Conservation (phyloP, 2,329 filamentous ascomycete genomes). For the Neofusicoccum ribis region DNA sequence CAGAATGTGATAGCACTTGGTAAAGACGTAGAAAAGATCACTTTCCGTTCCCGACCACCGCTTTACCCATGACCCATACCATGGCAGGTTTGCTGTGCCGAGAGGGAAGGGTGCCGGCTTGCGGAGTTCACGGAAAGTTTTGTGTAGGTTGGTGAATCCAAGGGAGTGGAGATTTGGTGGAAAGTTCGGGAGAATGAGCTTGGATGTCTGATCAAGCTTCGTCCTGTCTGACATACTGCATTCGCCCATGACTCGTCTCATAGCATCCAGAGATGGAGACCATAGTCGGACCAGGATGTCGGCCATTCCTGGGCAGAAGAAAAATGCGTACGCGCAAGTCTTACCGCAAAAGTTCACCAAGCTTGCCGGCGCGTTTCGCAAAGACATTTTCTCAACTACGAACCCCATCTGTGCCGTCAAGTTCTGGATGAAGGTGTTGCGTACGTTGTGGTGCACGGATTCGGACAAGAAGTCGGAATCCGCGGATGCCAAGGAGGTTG, state of each 20-base stretch:
- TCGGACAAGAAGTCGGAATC: constrained; percentile 68
- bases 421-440: constrained; percentile 82
- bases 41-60: constrained; percentile 87
- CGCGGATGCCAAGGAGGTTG: constrained; percentile 61
- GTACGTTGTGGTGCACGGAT: constrained; percentile 84
- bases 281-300: constrained; percentile 82
- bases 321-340: constrained; percentile 88
- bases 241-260: constrained; percentile 71
- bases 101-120: constrained; percentile 68
- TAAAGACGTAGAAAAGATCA: constrained; percentile 88
- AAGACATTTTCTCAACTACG: constrained; percentile 85
- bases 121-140: constrained; percentile 60
- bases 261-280: constrained; percentile 66
- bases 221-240: constrained; percentile 61
- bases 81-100: constrained; percentile 71
- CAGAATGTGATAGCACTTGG: constrained; percentile 82
- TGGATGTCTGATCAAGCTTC: constrained; percentile 47
- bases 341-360: constrained; percentile 83
- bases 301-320: constrained; percentile 83
- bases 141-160: constrained; percentile 63
- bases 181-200: constrained; percentile 68
- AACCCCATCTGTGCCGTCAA: constrained; percentile 80
- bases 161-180: constrained; percentile 64
- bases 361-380: constrained; percentile 67
- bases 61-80: constrained; percentile 81